These are phyloP conservation scores for Mycosarcoma mackinlayi DNA, from an alignment of 1,284 basidiomycete genomes.

Conservation along the genomic window DNA sequence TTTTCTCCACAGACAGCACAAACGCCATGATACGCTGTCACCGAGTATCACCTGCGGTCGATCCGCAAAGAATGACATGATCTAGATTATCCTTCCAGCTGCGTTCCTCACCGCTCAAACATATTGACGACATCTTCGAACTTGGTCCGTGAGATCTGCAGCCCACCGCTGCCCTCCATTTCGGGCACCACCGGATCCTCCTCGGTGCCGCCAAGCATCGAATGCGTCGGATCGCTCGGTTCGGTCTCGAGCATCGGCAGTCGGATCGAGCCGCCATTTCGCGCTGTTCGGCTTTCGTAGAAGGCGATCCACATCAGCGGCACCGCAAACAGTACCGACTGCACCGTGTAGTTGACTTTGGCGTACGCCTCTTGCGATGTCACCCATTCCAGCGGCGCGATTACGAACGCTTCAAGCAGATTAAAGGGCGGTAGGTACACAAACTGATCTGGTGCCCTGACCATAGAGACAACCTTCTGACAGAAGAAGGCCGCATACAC, in stretches of 20 bases:
- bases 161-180: constrained; percentile 34
- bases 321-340: constrained; percentile 50
- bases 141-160: constrained; percentile 44
- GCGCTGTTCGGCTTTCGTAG: constrained; percentile 48
- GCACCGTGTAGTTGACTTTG: constrained; percentile 46
- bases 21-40: constrained; percentile 4
- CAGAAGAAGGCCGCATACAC: constrained; percentile 50
- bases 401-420: constrained; percentile 80
- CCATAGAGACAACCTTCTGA: constrained; percentile 62
- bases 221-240: constrained; percentile 16
- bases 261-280: constrained; percentile 33
- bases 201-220: constrained; percentile 22
- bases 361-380: constrained; percentile 46
- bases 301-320: constrained; percentile 56
- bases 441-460: constrained; percentile 78
- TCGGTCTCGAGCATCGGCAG: constrained; percentile 30
- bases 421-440: constrained; percentile 76
- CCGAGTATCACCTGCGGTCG: not conserved
- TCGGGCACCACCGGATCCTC: constrained; percentile 55
- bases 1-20: not conserved
- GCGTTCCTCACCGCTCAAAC: constrained; percentile 17
- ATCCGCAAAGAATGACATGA: not conserved
- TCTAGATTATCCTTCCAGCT: no score
- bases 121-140: constrained; percentile 43
- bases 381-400: constrained; percentile 85